A percentile compares a stretch with the other conserved stretches of the same genome.
phyloP scores from a whole-genome alignment of 2,329 filamentous ascomycete genomes.

The Fusarium multiceps region DNA sequence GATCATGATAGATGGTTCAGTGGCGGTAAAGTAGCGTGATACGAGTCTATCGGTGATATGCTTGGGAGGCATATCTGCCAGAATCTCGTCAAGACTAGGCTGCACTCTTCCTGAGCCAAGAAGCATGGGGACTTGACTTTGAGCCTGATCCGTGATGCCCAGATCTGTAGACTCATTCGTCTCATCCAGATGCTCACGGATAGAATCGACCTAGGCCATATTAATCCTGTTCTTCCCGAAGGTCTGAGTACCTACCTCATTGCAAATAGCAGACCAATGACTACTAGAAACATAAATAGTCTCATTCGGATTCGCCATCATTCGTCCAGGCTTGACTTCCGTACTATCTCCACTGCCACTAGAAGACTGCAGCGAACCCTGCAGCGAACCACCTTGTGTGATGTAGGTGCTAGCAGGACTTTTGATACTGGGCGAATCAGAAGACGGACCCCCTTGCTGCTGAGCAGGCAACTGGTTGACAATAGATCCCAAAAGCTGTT shows the following conservation, averaged over 20 bases:
- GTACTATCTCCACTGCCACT: neutral
- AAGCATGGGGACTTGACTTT: conserved; percentile 22
- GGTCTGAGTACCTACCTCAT: conserved; percentile 3
- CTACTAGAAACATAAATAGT: conserved; percentile 39
- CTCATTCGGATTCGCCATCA: conserved; percentile 31
- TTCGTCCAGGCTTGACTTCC: conserved; percentile 22
- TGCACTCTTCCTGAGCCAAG: neutral
- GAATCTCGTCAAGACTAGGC: conserved; percentile 11
- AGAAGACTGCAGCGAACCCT: neutral
- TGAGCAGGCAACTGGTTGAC: conserved; percentile 24
- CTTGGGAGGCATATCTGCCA: conserved; percentile 29
- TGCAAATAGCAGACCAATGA: conserved; percentile 35
- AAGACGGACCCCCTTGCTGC: neutral
- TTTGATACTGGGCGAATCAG: conserved; percentile 1
- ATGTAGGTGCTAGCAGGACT: neutral
- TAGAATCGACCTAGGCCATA: conserved; percentile 13
- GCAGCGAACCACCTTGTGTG: neutral
- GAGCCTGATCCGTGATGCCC: conserved; percentile 3
- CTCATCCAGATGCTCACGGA: conserved; percentile 23
- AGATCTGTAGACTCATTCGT: neutral
- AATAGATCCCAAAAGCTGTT: conserved; percentile 33
- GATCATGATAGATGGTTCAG: conserved; percentile 28
- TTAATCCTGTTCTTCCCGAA: neutral
- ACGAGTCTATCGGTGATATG: conserved; percentile 27
- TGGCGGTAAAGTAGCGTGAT: conserved; percentile 33